A percentile compares a stretch with the other conserved stretches of the same genome.
phyloP scores from a whole-genome alignment of 108 stramenopile species.

The Nitzschia sp. region DNA sequence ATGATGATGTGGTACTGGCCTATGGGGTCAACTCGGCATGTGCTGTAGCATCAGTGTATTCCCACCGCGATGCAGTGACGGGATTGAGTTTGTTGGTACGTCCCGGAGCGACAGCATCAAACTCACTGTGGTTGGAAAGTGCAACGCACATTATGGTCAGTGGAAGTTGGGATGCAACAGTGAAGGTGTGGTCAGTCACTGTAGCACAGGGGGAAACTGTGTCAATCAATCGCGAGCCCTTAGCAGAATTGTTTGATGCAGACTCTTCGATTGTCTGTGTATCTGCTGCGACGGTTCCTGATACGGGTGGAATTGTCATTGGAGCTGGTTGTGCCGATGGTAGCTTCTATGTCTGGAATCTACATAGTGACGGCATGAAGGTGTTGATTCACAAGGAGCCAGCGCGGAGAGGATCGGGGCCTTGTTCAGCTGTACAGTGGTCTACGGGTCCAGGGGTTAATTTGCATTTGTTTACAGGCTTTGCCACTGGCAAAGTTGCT shows the following conservation, averaged over 20 bases:
- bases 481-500: conserved; percentile 53
- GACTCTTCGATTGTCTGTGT: conserved; percentile 61
- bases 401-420: conserved; percentile 51
- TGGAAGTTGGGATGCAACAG: conserved; percentile 73
- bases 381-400: conserved; percentile 64
- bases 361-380: conserved; percentile 56
- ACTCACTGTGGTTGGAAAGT: conserved; percentile 46
- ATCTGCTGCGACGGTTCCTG: conserved; percentile 36
- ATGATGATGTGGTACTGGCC: conserved; percentile 70
- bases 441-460: conserved; percentile 26
- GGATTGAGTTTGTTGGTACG: conserved; percentile 54
- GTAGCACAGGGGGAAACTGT: conserved; percentile 63
- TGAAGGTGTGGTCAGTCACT: conserved; percentile 67
- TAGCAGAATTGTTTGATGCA: conserved; percentile 73
- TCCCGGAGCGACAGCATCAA: conserved; percentile 23
- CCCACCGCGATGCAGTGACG: conserved; percentile 71
- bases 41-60: conserved; percentile 71
- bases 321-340: conserved; percentile 63
- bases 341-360: conserved; percentile 64
- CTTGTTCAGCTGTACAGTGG: conserved; percentile 69
- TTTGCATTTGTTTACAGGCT: conserved; percentile 49
- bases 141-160: conserved; percentile 68
- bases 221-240: conserved; percentile 56
- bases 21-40: conserved; percentile 72
- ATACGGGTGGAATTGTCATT: conserved; percentile 42